These are phyloP conservation scores for Cladosporium colombiae DNA, from an alignment of 2,329 filamentous ascomycete species.

Conservation along the genomic window DNA sequence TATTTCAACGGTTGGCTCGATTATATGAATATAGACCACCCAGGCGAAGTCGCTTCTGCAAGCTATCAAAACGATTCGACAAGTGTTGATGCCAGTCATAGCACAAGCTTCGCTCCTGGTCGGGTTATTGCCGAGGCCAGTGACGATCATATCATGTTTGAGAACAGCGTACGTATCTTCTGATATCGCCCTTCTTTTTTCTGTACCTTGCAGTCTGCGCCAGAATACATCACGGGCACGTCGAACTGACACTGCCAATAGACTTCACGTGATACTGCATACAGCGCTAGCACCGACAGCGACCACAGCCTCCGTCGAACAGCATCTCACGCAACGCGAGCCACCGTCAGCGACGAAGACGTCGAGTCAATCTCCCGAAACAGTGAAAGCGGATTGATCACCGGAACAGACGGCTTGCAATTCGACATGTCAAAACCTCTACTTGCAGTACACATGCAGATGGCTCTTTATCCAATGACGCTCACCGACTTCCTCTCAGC, in stretches of 20 bases:
- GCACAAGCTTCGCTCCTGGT: slow-evolving; percentile 24
- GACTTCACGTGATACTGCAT: slow-evolving; percentile 9
- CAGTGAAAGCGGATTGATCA: slow-evolving; percentile 18
- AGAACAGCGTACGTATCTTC: slow-evolving; percentile 35
- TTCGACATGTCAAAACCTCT: slow-evolving; percentile 9
- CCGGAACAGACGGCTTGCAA: slow-evolving; percentile 14
- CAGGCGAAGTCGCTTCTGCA: neutral
- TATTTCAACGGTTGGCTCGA: slow-evolving; percentile 69
- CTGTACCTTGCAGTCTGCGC: neutral
- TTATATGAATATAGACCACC: slow-evolving; percentile 28
- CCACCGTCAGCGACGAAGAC: slow-evolving; percentile 40
- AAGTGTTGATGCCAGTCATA: neutral
- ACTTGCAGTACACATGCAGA: slow-evolving; percentile 65
- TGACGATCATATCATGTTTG: slow-evolving; percentile 42
- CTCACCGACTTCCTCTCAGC: slow-evolving; percentile 57
- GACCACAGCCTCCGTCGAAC: slow-evolving; percentile 8
- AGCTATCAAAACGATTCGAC: neutral
- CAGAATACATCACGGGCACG: accelerated
- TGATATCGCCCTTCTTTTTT: no score
- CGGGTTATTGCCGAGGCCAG: slow-evolving; percentile 23
- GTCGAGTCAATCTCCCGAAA: slow-evolving; percentile 48
- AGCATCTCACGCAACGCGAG: slow-evolving; percentile 21
- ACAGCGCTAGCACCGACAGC: slow-evolving; percentile 22
- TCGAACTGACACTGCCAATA: neutral
- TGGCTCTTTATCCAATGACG: slow-evolving; percentile 65